phyloP scores from a whole-genome alignment of 177 flowering plant species.

The Vitis hybrid region DNA sequence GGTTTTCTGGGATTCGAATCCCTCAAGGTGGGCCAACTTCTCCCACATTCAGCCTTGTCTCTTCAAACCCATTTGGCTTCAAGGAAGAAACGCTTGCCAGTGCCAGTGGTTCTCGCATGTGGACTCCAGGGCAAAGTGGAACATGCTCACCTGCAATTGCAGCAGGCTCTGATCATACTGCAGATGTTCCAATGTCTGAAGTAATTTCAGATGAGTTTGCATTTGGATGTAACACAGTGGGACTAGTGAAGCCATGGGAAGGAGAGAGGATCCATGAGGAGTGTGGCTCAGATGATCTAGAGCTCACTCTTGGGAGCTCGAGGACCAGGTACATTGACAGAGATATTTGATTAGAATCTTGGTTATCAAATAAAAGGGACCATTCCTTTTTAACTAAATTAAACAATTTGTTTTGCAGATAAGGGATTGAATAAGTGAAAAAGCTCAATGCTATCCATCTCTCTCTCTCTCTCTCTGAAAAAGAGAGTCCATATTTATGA shows the following conservation, averaged over 20 bases:
- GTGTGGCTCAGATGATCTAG: slow-evolving; percentile 85
- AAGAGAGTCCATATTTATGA: slow-evolving; percentile 4
- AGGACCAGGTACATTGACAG: slow-evolving; percentile 47
- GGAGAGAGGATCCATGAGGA: slow-evolving; percentile 97
- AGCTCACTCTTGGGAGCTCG: slow-evolving; percentile 90
- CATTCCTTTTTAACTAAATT: not conserved
- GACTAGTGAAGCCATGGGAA: slow-evolving; percentile 92
- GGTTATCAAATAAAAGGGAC: not conserved
- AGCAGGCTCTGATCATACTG: slow-evolving; percentile 56
- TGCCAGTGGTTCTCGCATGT: slow-evolving; percentile 70
- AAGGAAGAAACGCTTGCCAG: slow-evolving; percentile 48
- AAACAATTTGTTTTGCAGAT: slow-evolving; percentile 5
- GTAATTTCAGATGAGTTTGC: slow-evolving; percentile 82
- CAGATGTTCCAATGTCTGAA: slow-evolving; percentile 81
- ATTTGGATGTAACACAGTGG: slow-evolving; percentile 58
- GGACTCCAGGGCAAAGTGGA: slow-evolving; percentile 98
- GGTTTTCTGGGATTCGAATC: slow-evolving; percentile 65
- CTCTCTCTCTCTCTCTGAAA: not conserved
- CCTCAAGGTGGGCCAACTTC: slow-evolving; percentile 76
- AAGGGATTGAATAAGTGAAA: not conserved
- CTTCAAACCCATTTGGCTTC: slow-evolving; percentile 69
- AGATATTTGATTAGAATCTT: not conserved
- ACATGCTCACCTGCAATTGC: slow-evolving; percentile 86
- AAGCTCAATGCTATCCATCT: not conserved
- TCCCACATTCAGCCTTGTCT: slow-evolving; percentile 90